Percentiles rank a stretch among this genome's conserved stretches.
Conservation (phyloP, 2,329 filamentous ascomycete genomes). For the Byssothecium circinans region DNA sequence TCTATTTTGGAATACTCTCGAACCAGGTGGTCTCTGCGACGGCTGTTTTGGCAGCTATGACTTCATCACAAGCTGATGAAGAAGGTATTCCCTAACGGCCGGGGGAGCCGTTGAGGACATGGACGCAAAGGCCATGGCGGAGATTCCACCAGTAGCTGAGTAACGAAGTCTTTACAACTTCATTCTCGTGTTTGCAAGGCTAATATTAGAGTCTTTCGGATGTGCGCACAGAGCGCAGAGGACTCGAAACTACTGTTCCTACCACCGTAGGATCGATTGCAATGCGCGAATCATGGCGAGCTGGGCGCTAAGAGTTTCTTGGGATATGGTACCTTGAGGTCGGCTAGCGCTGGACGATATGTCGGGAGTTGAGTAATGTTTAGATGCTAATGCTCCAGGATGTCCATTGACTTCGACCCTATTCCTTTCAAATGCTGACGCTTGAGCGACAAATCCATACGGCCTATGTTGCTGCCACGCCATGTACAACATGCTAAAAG, state of each 20-base stretch:
- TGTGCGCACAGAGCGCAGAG: conserved; percentile 15
- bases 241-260: conserved; percentile 15
- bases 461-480: background rate
- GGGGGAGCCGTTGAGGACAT: conserved; percentile 8
- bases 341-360: conserved; percentile 2
- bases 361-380: too few species aligned
- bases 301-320: conserved; percentile 16
- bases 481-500: too few species aligned
- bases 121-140: conserved; percentile 15
- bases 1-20: conserved; percentile 20
- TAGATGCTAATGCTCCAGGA: too few species aligned
- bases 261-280: conserved; percentile 4
- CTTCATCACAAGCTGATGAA: conserved; percentile 23
- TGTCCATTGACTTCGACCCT: too few species aligned
- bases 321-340: conserved; percentile 4
- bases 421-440: too few species aligned
- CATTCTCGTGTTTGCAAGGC: conserved; percentile 30
- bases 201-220: conserved; percentile 35
- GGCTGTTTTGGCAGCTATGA: conserved; percentile 22
- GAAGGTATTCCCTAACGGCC: conserved; percentile 11
- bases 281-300: conserved; percentile 12
- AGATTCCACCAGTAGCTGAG: conserved; percentile 35
- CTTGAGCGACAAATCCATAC: conserved; percentile 20
- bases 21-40: conserved; percentile 1
- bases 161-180: conserved; percentile 24